phyloP scores from a whole-genome alignment of 176 grass and related monocot genomes.

The Oryza brachyantha region DNA sequence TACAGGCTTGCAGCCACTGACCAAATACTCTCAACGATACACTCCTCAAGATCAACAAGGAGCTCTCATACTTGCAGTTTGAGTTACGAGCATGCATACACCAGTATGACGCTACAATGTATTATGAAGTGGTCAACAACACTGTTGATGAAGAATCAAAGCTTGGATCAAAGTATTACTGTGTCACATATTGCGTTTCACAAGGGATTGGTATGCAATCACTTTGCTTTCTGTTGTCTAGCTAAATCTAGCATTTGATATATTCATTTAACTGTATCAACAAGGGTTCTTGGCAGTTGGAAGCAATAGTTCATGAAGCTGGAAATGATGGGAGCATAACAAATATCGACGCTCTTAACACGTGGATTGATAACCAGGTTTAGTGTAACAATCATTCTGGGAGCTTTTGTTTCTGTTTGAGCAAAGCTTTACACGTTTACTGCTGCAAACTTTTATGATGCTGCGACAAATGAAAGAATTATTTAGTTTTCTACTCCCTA shows the following conservation, averaged over 20 bases:
- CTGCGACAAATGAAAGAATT: neutral
- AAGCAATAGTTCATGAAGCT: constrained; percentile 65
- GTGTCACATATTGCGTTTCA: constrained; percentile 85
- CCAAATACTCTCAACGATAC: constrained; percentile 54
- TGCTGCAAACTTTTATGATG: neutral
- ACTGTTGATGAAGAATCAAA: constrained; percentile 73
- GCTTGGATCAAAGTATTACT: constrained; percentile 83
- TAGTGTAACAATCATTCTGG: neutral
- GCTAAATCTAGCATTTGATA: neutral
- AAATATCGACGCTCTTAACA: constrained; percentile 59
- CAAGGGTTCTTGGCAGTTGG: constrained; percentile 53
- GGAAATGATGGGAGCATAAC: constrained; percentile 67
- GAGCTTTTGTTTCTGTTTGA: constrained; percentile 2
- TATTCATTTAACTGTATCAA: constrained; percentile 13
- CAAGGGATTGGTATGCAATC: constrained; percentile 74
- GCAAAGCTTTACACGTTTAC: neutral
- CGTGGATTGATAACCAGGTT: constrained; percentile 78
- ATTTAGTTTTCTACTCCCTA: constrained; percentile 27
- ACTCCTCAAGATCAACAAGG: constrained; percentile 79
- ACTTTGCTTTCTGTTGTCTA: neutral
- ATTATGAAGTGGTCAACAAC: too few relatives aligned
- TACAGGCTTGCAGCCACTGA: constrained; percentile 42
- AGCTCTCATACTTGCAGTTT: constrained; percentile 67
- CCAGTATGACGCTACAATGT: constrained; percentile 70
- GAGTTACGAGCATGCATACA: constrained; percentile 85